Evolutionary conservation across 148 eudicot genomes (phyloP).

Genomic region (Silene conica): DNA sequence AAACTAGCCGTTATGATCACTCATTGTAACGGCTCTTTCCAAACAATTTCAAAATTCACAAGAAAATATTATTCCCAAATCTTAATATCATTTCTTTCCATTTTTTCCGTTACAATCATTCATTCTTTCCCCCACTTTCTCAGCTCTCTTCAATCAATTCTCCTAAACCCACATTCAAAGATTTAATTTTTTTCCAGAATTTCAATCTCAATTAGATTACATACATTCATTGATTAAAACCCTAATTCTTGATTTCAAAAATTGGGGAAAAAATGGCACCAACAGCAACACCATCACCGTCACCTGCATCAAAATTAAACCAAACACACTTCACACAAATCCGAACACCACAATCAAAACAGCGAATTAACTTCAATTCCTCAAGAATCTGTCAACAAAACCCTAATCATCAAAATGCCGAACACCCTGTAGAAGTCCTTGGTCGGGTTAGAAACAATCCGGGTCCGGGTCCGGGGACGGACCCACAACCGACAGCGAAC

Average conservation of each 20-base stretch:
- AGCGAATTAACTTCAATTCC: conserved; percentile 48
- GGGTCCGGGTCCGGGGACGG: conserved; percentile 12
- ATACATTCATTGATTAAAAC: no score
- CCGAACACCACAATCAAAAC: conserved; percentile 69
- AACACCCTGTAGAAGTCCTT: conserved; percentile 91
- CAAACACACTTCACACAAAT: conserved; percentile 34
- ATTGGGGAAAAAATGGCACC: conserved; percentile 32
- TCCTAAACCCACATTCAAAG: not conserved
- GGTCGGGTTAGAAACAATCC: conserved; percentile 67
- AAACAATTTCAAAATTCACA: conserved; percentile 12
- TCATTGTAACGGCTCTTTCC: conserved; percentile 28
- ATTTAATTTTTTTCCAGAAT: conserved; percentile 5
- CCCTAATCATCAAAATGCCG: conserved; percentile 30
- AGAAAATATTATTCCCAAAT: not conserved
- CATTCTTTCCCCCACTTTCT: not conserved
- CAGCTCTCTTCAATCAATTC: conserved; percentile 9
- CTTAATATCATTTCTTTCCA: not conserved
- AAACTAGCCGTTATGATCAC: conserved; percentile 19
- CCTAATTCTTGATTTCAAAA: not conserved
- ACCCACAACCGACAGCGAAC: conserved; percentile 24
- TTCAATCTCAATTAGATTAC: not conserved
- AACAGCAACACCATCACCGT: conserved; percentile 55
- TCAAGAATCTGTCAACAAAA: conserved; percentile 38
- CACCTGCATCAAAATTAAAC: conserved; percentile 42
- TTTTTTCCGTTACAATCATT: conserved; percentile 27